phyloP scores from a whole-genome alignment of 2,329 filamentous ascomycete species.

The Celoporthe dispersa region DNA sequence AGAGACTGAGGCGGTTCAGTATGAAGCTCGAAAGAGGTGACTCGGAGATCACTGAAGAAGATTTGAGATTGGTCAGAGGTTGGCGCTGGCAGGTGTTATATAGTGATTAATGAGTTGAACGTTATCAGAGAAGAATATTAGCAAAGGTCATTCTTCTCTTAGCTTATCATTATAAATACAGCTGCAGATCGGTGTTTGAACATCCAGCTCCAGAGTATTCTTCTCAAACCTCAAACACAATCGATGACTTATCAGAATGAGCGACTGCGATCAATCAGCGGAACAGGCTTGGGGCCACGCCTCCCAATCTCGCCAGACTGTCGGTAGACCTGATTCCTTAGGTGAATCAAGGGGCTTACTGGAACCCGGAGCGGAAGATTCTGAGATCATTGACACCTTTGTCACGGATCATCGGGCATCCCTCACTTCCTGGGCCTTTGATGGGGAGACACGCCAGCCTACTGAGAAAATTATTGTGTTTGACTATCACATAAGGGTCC shows the following conservation, averaged over 20 bases:
- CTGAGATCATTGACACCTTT: too few species aligned
- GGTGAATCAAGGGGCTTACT: background rate
- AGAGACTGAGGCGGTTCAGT: constrained; percentile 53
- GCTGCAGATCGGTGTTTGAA: background rate
- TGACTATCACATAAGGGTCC: background rate
- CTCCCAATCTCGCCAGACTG: background rate
- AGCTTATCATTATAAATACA: background rate
- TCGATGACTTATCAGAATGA: background rate
- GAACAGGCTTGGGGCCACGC: background rate
- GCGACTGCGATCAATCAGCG: background rate
- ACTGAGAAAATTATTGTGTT: background rate
- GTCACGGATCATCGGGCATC: background rate
- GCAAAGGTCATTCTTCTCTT: background rate
- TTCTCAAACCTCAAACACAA: background rate
- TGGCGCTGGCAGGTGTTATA: constrained; percentile 62
- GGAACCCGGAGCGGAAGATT: background rate
- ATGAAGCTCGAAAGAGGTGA: constrained; percentile 53
- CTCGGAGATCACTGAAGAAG: constrained; percentile 50
- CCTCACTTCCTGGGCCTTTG: background rate
- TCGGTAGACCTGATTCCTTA: background rate
- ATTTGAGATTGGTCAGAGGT: constrained; percentile 54
- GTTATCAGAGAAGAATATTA: background rate
- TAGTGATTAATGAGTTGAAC: constrained; percentile 40
- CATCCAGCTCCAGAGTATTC: background rate
- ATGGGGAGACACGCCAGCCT: background rate